Conservation (phyloP, 768 basidiomycete genomes). For the Podaxis sp. region DNA sequence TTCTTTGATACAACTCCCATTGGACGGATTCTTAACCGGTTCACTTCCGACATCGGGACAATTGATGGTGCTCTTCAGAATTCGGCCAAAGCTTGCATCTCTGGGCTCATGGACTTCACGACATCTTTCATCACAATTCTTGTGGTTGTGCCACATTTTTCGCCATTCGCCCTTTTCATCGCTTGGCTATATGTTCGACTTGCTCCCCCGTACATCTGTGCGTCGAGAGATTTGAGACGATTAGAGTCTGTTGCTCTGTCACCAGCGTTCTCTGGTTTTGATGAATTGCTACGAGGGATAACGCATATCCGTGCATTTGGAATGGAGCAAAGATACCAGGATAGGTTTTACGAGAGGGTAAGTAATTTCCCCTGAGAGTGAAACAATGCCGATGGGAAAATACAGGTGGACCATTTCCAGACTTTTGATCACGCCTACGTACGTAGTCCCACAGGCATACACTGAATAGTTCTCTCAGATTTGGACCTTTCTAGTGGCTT, state of each 20-base stretch:
- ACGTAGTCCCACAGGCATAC: conserved; percentile 20
- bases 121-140: conserved; percentile 64
- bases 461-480: background rate
- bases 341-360: conserved; percentile 56
- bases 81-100: conserved; percentile 50
- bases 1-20: conserved; percentile 76
- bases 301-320: conserved; percentile 67
- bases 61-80: conserved; percentile 61
- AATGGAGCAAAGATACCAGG: conserved; percentile 64
- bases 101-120: conserved; percentile 55
- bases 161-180: conserved; percentile 62
- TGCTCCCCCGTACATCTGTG: conserved; percentile 54
- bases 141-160: conserved; percentile 57
- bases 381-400: background rate
- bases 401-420: conserved; percentile 60
- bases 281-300: conserved; percentile 64
- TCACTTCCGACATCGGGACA: conserved; percentile 72
- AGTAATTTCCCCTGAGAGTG: background rate
- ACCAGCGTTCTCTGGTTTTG: conserved; percentile 70
- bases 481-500: conserved; percentile 44
- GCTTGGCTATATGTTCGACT: conserved; percentile 65
- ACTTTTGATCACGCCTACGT: conserved; percentile 70
- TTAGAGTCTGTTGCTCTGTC: conserved; percentile 65
- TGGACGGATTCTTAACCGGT: conserved; percentile 76
- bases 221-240: conserved; percentile 64